Conservation (phyloP, 1,284 basidiomycete species). For the Calocybe gambosa region DNA sequence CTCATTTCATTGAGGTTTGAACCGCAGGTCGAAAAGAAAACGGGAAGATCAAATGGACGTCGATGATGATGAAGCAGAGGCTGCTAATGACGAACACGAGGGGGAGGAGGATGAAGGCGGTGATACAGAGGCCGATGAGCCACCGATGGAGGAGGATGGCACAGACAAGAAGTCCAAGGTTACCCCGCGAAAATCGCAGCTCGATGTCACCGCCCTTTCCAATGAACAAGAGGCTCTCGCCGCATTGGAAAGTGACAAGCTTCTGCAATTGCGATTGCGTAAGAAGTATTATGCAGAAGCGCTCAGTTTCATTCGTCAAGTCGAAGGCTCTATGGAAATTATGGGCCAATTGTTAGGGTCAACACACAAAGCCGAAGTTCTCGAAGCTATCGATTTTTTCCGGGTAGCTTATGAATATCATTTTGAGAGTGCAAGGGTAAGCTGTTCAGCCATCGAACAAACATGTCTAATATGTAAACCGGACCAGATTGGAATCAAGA, state of each 20-base stretch:
- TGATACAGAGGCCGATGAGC: slow-evolving; percentile 33
- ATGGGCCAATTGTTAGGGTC: slow-evolving; percentile 81
- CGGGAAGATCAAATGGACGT: slow-evolving; percentile 51
- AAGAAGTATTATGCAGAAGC: slow-evolving; percentile 90
- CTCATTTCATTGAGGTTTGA: background rate
- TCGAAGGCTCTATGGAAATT: slow-evolving; percentile 75
- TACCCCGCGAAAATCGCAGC: slow-evolving; percentile 61
- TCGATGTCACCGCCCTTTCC: slow-evolving; percentile 57
- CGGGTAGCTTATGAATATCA: slow-evolving; percentile 80
- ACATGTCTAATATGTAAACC: background rate
- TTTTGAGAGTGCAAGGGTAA: slow-evolving; percentile 70
- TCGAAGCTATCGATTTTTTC: slow-evolving; percentile 97
- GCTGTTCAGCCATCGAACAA: slow-evolving; percentile 13
- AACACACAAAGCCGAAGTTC: slow-evolving; percentile 88
- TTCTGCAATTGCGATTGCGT: slow-evolving; percentile 70
- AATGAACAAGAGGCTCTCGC: slow-evolving; percentile 66
- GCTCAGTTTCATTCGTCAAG: slow-evolving; percentile 76
- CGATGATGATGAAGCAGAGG: slow-evolving; percentile 30
- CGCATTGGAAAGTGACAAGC: slow-evolving; percentile 56
- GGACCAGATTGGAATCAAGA: slow-evolving; percentile 75
- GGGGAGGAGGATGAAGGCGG: slow-evolving; percentile 36
- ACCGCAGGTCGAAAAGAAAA: slow-evolving; percentile 13
- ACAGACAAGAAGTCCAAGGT: slow-evolving; percentile 29
- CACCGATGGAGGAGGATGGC: slow-evolving; percentile 32
- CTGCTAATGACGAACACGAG: slow-evolving; percentile 6